Conservation (phyloP, 2,329 filamentous ascomycete genomes). For the Fusarium sp. region DNA sequence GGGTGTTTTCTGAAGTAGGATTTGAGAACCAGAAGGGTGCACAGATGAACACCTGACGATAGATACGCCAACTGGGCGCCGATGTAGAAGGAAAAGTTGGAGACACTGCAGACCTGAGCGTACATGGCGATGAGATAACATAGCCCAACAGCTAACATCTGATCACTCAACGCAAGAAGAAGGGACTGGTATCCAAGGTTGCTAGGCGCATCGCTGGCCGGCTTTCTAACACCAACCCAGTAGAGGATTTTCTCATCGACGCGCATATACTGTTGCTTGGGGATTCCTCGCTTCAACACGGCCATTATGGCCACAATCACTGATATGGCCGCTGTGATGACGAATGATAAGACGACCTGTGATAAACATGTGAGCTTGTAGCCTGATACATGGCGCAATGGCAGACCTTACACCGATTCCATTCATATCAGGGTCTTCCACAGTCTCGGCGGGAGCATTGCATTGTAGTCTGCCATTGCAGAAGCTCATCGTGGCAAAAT, state of each 20-base stretch:
- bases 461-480: constrained; percentile 10
- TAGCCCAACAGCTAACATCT: constrained; percentile 21
- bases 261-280: constrained; percentile 17
- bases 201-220: constrained; percentile 7
- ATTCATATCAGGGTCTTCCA: constrained; percentile 32
- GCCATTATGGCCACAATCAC: constrained; percentile 17
- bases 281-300: constrained; percentile 18
- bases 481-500: background rate
- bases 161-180: constrained; percentile 29
- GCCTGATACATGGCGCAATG: background rate
- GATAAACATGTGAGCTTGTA: background rate
- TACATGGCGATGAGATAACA: constrained; percentile 32
- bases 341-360: constrained; percentile 19
- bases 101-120: constrained; percentile 16
- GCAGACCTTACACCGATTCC: constrained; percentile 21
- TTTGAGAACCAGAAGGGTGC: constrained; percentile 24
- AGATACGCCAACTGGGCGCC: constrained; percentile 7
- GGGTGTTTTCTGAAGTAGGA: constrained; percentile 23
- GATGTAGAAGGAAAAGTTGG: constrained; percentile 12
- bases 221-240: constrained; percentile 5
- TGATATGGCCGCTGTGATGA: constrained; percentile 15
- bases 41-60: constrained; percentile 13
- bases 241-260: constrained; percentile 26
- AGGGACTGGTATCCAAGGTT: constrained; percentile 32
- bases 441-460: background rate